These are phyloP conservation scores for Trichoderma sp. DNA, from an alignment of 2,329 filamentous ascomycete genomes.

Conservation along the genomic window DNA sequence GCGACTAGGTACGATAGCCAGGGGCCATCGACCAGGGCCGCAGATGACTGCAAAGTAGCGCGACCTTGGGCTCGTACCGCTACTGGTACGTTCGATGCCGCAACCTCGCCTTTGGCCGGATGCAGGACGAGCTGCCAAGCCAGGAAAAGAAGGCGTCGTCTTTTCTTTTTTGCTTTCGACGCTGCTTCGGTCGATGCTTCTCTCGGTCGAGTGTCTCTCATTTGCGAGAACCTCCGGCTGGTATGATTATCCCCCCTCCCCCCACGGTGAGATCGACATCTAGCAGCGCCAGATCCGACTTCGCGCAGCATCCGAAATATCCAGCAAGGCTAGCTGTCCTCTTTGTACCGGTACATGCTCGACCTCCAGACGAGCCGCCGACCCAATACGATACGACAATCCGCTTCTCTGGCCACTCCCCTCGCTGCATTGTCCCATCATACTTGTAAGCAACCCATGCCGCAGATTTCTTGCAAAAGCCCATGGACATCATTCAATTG, in stretches of 20 bases:
- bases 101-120: slow-evolving; percentile 7
- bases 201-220: neutral
- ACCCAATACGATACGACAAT: neutral
- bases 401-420: neutral
- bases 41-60: slow-evolving; percentile 18
- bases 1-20: slow-evolving; percentile 15
- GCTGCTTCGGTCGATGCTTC: neutral
- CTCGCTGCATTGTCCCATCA: slow-evolving; percentile 19
- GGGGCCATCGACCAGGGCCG: slow-evolving; percentile 11
- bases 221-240: neutral
- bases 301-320: slow-evolving; percentile 5
- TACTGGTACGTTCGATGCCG: neutral
- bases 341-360: neutral
- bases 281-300: slow-evolving; percentile 15
- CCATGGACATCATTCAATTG: slow-evolving; percentile 9
- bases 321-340: neutral
- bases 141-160: slow-evolving; percentile 4
- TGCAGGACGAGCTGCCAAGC: slow-evolving; percentile 15
- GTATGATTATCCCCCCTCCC: neutral
- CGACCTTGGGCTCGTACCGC: slow-evolving; percentile 6
- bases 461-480: slow-evolving; percentile 5
- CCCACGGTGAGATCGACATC: slow-evolving; percentile 11
- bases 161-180: neutral
- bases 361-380: neutral
- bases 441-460: slow-evolving; percentile 11